phyloP scores from a whole-genome alignment of 108 stramenopile genomes.

The Asterionellopsis glacialis region DNA sequence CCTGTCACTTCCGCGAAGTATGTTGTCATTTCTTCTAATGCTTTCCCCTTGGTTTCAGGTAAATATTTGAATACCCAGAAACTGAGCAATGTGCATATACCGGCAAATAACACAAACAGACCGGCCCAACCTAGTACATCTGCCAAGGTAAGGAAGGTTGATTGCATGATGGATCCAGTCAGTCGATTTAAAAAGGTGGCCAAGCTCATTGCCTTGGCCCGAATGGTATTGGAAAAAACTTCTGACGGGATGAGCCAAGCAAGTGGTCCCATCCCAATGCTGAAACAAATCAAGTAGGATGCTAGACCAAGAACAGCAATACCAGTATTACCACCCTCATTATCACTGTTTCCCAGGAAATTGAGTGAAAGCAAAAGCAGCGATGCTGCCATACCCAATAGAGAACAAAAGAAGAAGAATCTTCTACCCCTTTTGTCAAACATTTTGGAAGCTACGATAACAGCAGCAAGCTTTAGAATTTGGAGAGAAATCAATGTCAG shows the following conservation, averaged over 20 bases:
- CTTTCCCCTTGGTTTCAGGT: constrained; percentile 72
- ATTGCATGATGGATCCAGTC: constrained; percentile 54
- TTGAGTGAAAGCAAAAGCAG: constrained; percentile 9
- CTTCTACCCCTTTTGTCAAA: constrained; percentile 48
- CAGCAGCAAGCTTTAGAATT: constrained; percentile 28
- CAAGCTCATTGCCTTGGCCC: constrained; percentile 79
- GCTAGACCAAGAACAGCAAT: constrained; percentile 39
- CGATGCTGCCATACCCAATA: constrained; percentile 31
- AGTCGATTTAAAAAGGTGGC: constrained; percentile 71
- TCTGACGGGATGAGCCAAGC: constrained; percentile 74
- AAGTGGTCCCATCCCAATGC: constrained; percentile 67
- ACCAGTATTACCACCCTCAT: constrained; percentile 3
- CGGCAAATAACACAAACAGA: constrained; percentile 49
- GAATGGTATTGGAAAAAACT: constrained; percentile 62
- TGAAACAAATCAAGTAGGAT: constrained; percentile 57
- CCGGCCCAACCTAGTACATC: constrained; percentile 50
- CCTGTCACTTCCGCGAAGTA: constrained; percentile 67
- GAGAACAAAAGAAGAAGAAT: constrained; percentile 40
- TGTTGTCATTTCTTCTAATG: constrained; percentile 66
- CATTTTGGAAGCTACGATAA: constrained; percentile 27
- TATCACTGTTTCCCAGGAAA: background rate
- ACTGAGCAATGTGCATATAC: constrained; percentile 26
- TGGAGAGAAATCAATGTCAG: constrained; percentile 34
- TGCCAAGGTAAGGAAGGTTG: constrained; percentile 62
- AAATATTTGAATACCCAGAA: constrained; percentile 52